A percentile compares a stretch with the other conserved stretches of the same genome.
phyloP scores from a whole-genome alignment of 768 basidiomycete genomes.

The Amanita muscaria region DNA sequence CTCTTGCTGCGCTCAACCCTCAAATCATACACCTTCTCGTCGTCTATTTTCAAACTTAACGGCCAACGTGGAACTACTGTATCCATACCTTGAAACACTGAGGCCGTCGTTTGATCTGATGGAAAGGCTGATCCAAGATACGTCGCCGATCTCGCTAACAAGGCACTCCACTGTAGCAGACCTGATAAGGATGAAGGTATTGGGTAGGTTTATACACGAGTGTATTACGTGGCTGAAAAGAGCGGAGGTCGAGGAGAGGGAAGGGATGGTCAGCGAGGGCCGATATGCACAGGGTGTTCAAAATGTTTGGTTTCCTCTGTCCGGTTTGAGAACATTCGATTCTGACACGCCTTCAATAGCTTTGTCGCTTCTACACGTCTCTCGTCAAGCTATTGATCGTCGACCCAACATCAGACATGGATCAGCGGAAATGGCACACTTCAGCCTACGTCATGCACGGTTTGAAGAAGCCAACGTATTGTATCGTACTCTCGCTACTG shows the following conservation, averaged over 20 bases:
- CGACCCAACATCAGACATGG: too few relatives aligned
- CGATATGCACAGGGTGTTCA: constrained; percentile 63
- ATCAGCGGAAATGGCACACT: too few relatives aligned
- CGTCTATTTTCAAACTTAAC: constrained; percentile 41
- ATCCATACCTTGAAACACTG: constrained; percentile 55
- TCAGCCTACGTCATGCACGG: too few relatives aligned
- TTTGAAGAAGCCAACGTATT: constrained; percentile 63
- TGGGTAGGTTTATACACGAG: constrained; percentile 65
- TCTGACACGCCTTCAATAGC: constrained; percentile 29
- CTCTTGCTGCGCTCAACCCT: constrained; percentile 61
- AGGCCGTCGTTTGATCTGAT: constrained; percentile 68
- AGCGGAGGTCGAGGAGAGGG: constrained; percentile 60
- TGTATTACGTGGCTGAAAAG: constrained; percentile 61
- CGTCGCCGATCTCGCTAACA: constrained; percentile 36
- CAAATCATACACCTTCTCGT: constrained; percentile 61
- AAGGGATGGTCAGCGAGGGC: constrained; percentile 64
- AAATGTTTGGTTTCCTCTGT: constrained; percentile 42
- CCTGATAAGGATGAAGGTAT: constrained; percentile 51
- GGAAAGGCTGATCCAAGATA: constrained; percentile 58
- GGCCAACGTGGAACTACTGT: constrained; percentile 28
- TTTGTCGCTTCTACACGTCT: constrained; percentile 70
- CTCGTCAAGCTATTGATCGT: constrained; percentile 66
- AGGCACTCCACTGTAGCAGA: constrained; percentile 52
- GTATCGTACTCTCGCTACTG: constrained; percentile 54
- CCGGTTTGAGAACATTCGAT: constrained; percentile 5